Conservation (phyloP, 345 rosid genomes). For the Gossypium stocksii region DNA sequence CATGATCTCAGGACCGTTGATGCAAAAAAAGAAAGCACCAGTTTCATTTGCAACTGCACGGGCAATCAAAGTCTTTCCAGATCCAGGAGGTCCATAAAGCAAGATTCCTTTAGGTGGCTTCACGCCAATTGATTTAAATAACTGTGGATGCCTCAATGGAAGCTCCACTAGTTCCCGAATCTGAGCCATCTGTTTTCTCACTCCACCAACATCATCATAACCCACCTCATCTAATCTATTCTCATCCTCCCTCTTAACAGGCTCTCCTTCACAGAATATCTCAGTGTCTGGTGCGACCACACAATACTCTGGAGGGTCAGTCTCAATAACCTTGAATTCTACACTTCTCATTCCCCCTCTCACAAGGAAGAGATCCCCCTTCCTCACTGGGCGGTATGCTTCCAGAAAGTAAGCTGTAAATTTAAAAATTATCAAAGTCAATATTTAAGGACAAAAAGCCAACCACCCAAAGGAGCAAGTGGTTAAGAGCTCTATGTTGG, state of each 20-base stretch:
- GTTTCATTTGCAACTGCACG: slow-evolving; percentile 97
- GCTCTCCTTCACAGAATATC: slow-evolving; percentile 96
- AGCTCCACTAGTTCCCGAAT: slow-evolving; percentile 91
- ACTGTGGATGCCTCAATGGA: slow-evolving; percentile 89
- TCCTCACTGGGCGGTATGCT: slow-evolving; percentile 92
- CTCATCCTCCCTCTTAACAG: slow-evolving; percentile 84
- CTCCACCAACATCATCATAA: slow-evolving; percentile 98
- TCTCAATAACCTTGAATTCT: slow-evolving; percentile 82
- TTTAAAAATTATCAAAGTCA: slow-evolving; percentile 16
- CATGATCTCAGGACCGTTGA: slow-evolving; percentile 96
- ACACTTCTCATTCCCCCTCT: slow-evolving; percentile 98
- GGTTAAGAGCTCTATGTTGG: too few relatives aligned
- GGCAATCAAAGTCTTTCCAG: slow-evolving; percentile 88
- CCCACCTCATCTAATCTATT: slow-evolving; percentile 89
- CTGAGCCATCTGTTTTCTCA: slow-evolving; percentile 98
- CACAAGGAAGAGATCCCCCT: slow-evolving; percentile 89
- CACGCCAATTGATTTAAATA: slow-evolving; percentile 94
- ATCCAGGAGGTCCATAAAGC: slow-evolving; percentile 83
- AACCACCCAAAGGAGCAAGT: too few relatives aligned
- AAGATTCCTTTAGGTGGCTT: slow-evolving; percentile 95
- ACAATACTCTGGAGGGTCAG: slow-evolving; percentile 85
- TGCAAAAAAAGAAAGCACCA: slow-evolving; percentile 93
- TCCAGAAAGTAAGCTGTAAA: slow-evolving; percentile 83
- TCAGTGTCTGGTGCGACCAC: slow-evolving; percentile 97
- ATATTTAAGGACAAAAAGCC: neutral